Conservation (phyloP, 768 basidiomycete species). For the Megacollybia marginata region DNA sequence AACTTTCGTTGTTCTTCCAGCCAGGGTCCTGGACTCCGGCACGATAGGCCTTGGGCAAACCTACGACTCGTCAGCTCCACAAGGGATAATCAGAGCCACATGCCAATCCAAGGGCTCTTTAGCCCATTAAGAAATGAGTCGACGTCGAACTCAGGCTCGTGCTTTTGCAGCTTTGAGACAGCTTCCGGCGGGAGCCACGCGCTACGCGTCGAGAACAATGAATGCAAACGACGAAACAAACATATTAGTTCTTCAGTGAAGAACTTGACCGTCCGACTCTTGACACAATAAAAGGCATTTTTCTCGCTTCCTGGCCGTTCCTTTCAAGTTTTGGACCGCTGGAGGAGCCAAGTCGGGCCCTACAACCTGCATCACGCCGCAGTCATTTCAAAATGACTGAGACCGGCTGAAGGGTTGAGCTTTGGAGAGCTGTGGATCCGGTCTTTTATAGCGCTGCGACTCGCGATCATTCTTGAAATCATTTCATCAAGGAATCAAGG, state of each 20-base stretch:
- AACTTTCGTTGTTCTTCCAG: conserved; percentile 17
- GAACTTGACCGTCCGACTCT: no score
- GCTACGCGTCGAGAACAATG: conserved; percentile 29
- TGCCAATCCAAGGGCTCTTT: conserved; percentile 41
- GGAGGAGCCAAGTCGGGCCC: conserved; percentile 62
- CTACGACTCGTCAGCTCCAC: conserved; percentile 13
- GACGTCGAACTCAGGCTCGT: no score
- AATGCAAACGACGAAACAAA: conserved; percentile 1
- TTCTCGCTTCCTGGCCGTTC: conserved; percentile 75
- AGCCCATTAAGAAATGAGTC: conserved; percentile 74
- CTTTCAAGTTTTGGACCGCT: conserved; percentile 48
- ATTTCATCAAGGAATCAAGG: no score
- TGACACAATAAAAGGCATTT: conserved; percentile 54
- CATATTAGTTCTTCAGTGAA: conserved; percentile 95
- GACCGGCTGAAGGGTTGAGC: no score
- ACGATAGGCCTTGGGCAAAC: conserved; percentile 70
- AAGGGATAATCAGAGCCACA: no score
- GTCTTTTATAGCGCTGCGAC: no score
- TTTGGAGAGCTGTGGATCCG: no score
- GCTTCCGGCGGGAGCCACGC: conserved; percentile 82
- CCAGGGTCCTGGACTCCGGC: conserved; percentile 63
- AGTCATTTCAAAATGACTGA: no score
- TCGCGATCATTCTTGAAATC: no score
- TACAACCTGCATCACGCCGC: conserved; percentile 51
- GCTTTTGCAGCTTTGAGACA: conserved; percentile 65